Evolutionary conservation across 2,329 filamentous ascomycete genomes (phyloP), one percentile per base, ranked within the genome.

Genomic region (Talaromyces sp.): DNA sequence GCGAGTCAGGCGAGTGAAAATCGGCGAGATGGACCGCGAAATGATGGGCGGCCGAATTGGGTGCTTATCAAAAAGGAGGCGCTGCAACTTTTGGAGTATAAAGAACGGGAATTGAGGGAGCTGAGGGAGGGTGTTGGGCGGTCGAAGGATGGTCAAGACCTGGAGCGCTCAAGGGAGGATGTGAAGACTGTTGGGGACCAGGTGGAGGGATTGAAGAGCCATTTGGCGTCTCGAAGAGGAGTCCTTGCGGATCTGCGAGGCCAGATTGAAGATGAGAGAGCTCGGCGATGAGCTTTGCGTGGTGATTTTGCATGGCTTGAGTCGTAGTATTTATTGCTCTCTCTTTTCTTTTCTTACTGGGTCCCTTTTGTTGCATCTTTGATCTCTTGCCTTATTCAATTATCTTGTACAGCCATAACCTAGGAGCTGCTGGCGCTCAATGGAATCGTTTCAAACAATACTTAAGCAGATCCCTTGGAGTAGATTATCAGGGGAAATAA

Each of bases 31-130:
- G 65, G 77, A 67, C 67, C 61, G 75, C 66, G 82, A 82, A 61
- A 83, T 80, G 63, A 85, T 83, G 76, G 91, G 41, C 86, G 91
- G 60, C 88, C 85, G 20, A 95, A 91, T 75, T 93, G 93, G 39
- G 90, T 91, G 33, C 81, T 99, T 36, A 90, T 97, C 51, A 97
- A 97, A 82, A 82, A 92, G 58, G 94, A 99, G 76, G 79, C 97
- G 42, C 91, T 97, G 73, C 90, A 96, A 77, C 75, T 99, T 73
- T 80, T 99, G 39, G 94, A 99, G 68, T 97, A 96, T 74, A 99
- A 99, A 83, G 70, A 85, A 85, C 68, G 87, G 87, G 77, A 79
- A 93, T 70, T 81, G 85, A 62, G 91, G 89, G 70, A 78, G 57
- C 91, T 73, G 88, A 94, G 74, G 83, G 58, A 87, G 82, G 76